Base-by-base conservation (phyloP, 257 asterid genomes). In the Cordia subcordata region DNA sequence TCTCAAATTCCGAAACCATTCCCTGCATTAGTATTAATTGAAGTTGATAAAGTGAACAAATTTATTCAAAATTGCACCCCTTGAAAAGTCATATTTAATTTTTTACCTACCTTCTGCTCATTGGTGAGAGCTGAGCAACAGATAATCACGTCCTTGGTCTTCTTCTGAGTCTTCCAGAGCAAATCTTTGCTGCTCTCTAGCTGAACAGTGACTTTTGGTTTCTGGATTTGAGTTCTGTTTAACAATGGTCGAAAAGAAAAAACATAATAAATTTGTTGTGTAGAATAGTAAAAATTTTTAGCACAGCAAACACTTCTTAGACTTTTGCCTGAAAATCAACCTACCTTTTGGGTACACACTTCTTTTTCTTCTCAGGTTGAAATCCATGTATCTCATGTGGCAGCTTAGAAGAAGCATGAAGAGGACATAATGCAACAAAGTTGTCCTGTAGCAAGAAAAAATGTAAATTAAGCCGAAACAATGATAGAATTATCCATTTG, bases 351-450 rank as follows among this genome's bases (percentile, higher is more conserved):
- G 62, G 47, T 17, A 68, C 53, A 21, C 71, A 57, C 76, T 74
- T 74, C 64, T 70, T 69, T 68, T 76, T 78, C 68, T 53, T 70
- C 77, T 66, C 67, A 44, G 80, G 53, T 60, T 75, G 72, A 66
- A 84, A 55, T 62, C 66, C 71, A 49, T 74, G 73, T 46, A 58
- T 62, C 68, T 79, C 93, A 33, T 57, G 73, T 39, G 99, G 99
- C 70, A 92, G 81, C 67, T 76, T 73, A 69, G 68, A 73, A 46
- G 79, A 60, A 22, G 79, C 77, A 80, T 92, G 99, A 53, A 68
- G 70, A 60, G 99, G 99, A 71, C 99, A 92, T 50, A 88, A 72
- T 82, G 86, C 72, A 49, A 88, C 96, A 72, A 88, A 92, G 72
- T 88, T 82, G 27, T 88, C 95, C 96, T 88, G 85, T n/a, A 57